These are phyloP conservation scores for Solioccasus polychromus DNA, from an alignment of 768 basidiomycete genomes.

Conservation along the genomic window DNA sequence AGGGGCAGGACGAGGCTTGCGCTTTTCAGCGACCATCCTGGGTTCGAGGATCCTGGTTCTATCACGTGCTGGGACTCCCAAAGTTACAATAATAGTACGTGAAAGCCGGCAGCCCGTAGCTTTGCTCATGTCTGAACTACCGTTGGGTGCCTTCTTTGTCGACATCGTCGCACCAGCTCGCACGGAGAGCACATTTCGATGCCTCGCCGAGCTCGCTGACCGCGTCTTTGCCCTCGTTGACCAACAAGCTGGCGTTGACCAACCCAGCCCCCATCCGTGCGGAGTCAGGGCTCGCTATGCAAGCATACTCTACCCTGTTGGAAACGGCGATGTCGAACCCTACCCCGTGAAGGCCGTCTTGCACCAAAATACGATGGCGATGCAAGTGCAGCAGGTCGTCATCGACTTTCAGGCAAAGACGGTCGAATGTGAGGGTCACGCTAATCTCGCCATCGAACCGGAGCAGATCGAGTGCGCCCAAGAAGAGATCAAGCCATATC, in stretches of 20 bases:
- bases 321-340: slow-evolving; percentile 1
- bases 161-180: slow-evolving; percentile 7
- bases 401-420: slow-evolving; percentile 20
- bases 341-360: slow-evolving; percentile 15
- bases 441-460: slow-evolving; percentile 15
- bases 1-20: no score
- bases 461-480: slow-evolving; percentile 16
- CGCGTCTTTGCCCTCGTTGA: slow-evolving; percentile 16
- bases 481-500: slow-evolving; percentile 13
- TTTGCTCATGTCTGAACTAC: slow-evolving; percentile 15
- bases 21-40: no score
- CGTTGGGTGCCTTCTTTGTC: slow-evolving; percentile 14
- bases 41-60: no score
- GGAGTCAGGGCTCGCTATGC: slow-evolving; percentile 12
- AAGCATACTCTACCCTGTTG: slow-evolving; percentile 13
- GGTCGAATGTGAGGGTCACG: slow-evolving; percentile 9
- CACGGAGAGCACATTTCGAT: slow-evolving; percentile 4
- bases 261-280: background rate
- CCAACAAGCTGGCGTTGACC: background rate
- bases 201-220: slow-evolving; percentile 19
- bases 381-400: slow-evolving; percentile 9
- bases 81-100: no score
- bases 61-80: no score
- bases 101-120: no score
- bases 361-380: slow-evolving; percentile 7